Conservation (phyloP, 2,329 filamentous ascomycete genomes). For the Fusarium sp. region DNA sequence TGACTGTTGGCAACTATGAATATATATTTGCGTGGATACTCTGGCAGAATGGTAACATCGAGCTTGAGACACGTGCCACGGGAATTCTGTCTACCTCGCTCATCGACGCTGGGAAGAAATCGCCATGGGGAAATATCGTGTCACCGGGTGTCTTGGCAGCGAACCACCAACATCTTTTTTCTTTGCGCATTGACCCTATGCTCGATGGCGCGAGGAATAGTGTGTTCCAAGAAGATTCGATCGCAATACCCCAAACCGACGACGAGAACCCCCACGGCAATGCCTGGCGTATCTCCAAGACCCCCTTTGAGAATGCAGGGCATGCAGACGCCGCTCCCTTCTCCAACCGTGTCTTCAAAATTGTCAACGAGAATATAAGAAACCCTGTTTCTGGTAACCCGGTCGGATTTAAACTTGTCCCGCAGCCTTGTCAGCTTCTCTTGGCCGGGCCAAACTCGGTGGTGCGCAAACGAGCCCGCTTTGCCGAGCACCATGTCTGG, state of each 20-base stretch:
- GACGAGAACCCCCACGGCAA: constrained; percentile 74
- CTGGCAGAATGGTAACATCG: constrained; percentile 74
- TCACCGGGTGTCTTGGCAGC: constrained; percentile 75
- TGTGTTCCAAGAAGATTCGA: constrained; percentile 59
- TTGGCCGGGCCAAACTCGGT: constrained; percentile 63
- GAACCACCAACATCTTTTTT: constrained; percentile 81
- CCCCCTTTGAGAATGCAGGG: constrained; percentile 55
- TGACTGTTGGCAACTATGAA: constrained; percentile 72
- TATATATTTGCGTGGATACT: constrained; percentile 70
- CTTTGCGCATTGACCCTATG: constrained; percentile 74
- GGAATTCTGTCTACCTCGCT: constrained; percentile 75
- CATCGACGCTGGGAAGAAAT: constrained; percentile 70
- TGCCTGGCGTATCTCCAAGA: constrained; percentile 70
- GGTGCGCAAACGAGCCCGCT: constrained; percentile 60
- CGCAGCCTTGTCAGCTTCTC: constrained; percentile 63
- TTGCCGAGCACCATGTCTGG: constrained; percentile 65
- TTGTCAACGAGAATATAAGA: constrained; percentile 60
- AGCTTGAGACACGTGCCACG: constrained; percentile 75
- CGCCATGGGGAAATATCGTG: constrained; percentile 73
- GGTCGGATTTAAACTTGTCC: constrained; percentile 66
- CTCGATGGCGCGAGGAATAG: constrained; percentile 61
- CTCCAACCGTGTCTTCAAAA: constrained; percentile 65
- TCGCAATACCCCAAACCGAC: constrained; percentile 61
- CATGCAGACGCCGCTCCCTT: constrained; percentile 64
- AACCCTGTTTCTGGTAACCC: constrained; percentile 56